Evolutionary conservation across 2,329 filamentous ascomycete species (phyloP).

Genomic region (Fusarium napiforme): DNA sequence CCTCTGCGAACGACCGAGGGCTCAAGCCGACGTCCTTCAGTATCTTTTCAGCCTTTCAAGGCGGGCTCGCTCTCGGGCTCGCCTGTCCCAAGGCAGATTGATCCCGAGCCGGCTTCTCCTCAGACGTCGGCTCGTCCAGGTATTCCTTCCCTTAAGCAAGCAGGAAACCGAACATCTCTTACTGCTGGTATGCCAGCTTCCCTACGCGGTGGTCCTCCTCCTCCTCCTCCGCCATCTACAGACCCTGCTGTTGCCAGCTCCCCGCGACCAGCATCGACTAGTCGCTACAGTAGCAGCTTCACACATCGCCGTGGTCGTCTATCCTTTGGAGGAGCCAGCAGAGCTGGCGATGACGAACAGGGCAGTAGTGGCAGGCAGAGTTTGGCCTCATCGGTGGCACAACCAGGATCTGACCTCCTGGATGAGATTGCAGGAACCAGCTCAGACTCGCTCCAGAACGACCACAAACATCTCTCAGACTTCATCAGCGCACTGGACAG

Average conservation of each 20-base stretch:
- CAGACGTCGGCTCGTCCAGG: slow-evolving; percentile 62
- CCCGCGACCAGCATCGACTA: slow-evolving; percentile 80
- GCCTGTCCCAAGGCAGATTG: slow-evolving; percentile 66
- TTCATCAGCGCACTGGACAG: slow-evolving; percentile 90
- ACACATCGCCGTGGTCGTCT: slow-evolving; percentile 82
- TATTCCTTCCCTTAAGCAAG: slow-evolving; percentile 60
- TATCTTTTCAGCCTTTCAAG: slow-evolving; percentile 97
- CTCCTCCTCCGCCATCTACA: slow-evolving; percentile 57
- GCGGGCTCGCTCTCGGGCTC: slow-evolving; percentile 94
- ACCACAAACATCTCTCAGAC: slow-evolving; percentile 93
- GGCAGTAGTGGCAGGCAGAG: slow-evolving; percentile 84
- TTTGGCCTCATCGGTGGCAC: slow-evolving; percentile 73
- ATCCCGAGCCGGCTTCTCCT: slow-evolving; percentile 67
- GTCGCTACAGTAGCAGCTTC: slow-evolving; percentile 93
- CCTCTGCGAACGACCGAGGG: slow-evolving; percentile 62
- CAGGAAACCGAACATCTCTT: slow-evolving; percentile 76
- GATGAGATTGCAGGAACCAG: slow-evolving; percentile 75
- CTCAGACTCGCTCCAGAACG: slow-evolving; percentile 75
- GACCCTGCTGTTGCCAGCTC: slow-evolving; percentile 78
- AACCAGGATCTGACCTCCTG: slow-evolving; percentile 83
- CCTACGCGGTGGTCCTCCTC: slow-evolving; percentile 72
- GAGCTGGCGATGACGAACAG: slow-evolving; percentile 75
- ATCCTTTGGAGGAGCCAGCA: slow-evolving; percentile 79
- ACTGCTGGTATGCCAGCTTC: slow-evolving; percentile 81
- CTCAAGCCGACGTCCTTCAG: slow-evolving; percentile 76